Evolutionary conservation across 306 rosid genomes (phyloP), one percentile per base, ranked within the genome.

Genomic region (Prinsepia uniflora): DNA sequence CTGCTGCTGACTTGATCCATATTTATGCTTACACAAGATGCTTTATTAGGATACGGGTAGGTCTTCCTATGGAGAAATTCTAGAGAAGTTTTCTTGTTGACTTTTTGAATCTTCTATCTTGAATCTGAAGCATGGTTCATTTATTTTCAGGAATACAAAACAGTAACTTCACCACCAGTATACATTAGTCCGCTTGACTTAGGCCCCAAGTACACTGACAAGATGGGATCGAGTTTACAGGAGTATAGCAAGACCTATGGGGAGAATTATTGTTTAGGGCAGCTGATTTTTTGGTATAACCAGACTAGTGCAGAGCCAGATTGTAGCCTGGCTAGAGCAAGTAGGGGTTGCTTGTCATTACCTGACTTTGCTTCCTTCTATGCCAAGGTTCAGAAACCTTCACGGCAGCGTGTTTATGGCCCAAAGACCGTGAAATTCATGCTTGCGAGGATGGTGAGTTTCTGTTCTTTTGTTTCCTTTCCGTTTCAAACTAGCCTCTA

Each of bases 1-100:
- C 99, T 71, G 96, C 99, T 73, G 99, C 99, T 60, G 99, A 95
- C 86, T 82, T 95, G 80, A 92, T 95, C 79, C 99, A 95, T 85
- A 87, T 88, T 75, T 95, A 91, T 60, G 97, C 97, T 76, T 86
- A 85, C 77, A 95, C 96, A 72, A 84, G 87, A 71, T 79, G 87
- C 81, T 95, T 89, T 83, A 82, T 87, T 87, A 91, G 96, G 84
- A 85, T 91, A 91, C 87, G 74, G 96, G 99, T 95, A 78, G 20
- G 84, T 50, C 70, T 69, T 79, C 34, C 57, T 54, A 10, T 39
- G 63, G 30, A 15, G 68, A 57, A 65, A 19, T 40, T 44, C 41
- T 41, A 53, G 49, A 0, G 69, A 74, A 39, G 6, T 56, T 42
- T 20, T 30, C 50, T n/a, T n/a, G 14, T 18, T 57, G 55, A 14